Base-by-base conservation (phyloP, 2,329 filamentous ascomycete genomes). In the Didymella lethalis region DNA sequence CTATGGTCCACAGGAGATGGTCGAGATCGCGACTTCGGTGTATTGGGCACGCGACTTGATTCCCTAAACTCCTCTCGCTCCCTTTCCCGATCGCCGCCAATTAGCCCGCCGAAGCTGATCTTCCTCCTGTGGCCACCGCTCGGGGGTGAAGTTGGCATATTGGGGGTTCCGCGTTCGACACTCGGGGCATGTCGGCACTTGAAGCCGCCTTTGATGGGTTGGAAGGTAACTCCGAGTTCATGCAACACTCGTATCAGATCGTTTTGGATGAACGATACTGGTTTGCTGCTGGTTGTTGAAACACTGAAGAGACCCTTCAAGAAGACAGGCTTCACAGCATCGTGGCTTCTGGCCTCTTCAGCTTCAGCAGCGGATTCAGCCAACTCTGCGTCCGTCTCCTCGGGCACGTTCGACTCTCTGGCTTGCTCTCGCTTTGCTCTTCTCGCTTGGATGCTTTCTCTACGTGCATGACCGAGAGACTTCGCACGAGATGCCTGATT, bases 271-370 rank as follows among this genome's bases (percentile, higher is more conserved):
- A 92, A 88, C 1, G 88, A 83, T 11, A 98, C 86, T 0, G 94
- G 92, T 74, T 96, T 96, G 72, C 89, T 95, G 57, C 93, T 97
- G 7, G 95, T 99, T 0, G 95, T 99, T 4, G 92, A 96, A 53
- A 98, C 95, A 70, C 94, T 98, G 80, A 99, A 98, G 18, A 99
- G 84, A 4, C 95, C 95, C 78, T 98, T 99, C 57, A 99, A 85
- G 76, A 90, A 98, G 3, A 98, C 95, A 0, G 95, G 95, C 76
- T 97, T 97, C 52, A 94, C 89, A 61, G 94, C 86, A 66, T 96
- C 92, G 5, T 90, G 88, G 66, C 86, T 89, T 25, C 79, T 77
- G 23, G 64, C 88, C 61, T 87, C 84, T 32, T 78, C 76, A 32
- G 84, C 83, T 49, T 80, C 77, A 40, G 84, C 82, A 18, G 82